Evolutionary conservation across 2,329 filamentous ascomycete species (phyloP).

Genomic region (Diplodia mutila): DNA sequence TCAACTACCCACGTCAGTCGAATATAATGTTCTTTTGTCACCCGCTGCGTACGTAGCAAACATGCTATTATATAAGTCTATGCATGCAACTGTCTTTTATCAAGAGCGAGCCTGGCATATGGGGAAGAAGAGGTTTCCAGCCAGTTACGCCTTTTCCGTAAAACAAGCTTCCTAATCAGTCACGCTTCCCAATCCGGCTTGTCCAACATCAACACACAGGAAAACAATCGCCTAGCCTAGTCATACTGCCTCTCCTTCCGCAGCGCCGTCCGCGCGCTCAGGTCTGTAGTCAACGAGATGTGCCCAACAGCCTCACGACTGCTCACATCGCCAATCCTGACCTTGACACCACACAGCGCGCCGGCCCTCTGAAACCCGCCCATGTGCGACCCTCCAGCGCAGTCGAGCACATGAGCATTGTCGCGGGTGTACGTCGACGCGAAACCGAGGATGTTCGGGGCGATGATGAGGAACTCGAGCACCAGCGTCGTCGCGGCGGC

Average conservation of each 20-base stretch:
- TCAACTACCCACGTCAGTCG: too few species aligned
- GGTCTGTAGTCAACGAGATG: background rate
- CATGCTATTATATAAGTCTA: background rate
- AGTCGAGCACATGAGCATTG: background rate
- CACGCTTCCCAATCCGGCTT: background rate
- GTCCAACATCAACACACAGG: background rate
- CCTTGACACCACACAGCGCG: background rate
- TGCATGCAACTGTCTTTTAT: background rate
- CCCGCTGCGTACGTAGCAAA: too few species aligned
- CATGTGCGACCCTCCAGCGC: background rate
- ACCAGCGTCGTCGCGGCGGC: background rate
- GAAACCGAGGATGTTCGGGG: background rate
- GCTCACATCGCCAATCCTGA: background rate
- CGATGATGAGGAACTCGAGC: background rate
- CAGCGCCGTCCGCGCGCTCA: background rate
- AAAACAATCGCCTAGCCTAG: background rate
- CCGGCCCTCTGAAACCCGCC: background rate
- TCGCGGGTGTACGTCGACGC: background rate
- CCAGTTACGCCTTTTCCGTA: background rate
- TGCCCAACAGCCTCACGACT: background rate
- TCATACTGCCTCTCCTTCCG: background rate
- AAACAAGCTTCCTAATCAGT: background rate
- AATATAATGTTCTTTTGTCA: too few species aligned
- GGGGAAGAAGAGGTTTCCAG: background rate
- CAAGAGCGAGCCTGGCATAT: too few species aligned